Percentiles rank a stretch among this genome's conserved stretches.
phyloP scores from a whole-genome alignment of 768 basidiomycete species.

The Tylopilus felleus region DNA sequence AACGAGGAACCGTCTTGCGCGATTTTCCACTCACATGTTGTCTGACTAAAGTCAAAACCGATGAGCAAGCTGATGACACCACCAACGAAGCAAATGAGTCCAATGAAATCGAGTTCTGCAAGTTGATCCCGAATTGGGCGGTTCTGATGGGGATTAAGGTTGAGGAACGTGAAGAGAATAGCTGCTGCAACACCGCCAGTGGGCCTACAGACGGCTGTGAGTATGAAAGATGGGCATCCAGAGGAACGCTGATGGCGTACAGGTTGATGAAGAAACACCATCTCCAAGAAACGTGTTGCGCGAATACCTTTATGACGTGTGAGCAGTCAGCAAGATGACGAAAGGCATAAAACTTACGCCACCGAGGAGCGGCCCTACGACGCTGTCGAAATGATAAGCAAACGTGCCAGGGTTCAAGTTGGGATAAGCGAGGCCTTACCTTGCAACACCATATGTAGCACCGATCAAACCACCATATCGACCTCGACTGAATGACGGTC shows the following conservation, averaged over 20 bases:
- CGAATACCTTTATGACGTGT: constrained; percentile 44
- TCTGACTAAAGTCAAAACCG: constrained; percentile 71
- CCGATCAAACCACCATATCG: constrained; percentile 73
- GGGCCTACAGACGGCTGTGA: constrained; percentile 43
- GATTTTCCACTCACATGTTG: constrained; percentile 49
- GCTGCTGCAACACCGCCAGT: constrained; percentile 64
- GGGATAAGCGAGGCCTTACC: constrained; percentile 24
- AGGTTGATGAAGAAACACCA: constrained; percentile 84
- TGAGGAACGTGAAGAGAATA: constrained; percentile 69
- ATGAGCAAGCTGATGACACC: constrained; percentile 69
- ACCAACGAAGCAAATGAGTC: constrained; percentile 56
- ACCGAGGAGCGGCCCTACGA: constrained; percentile 78
- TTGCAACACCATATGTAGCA: constrained; percentile 74
- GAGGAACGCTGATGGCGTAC: constrained; percentile 34
- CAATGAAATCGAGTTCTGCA: constrained; percentile 69
- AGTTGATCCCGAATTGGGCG: constrained; percentile 56
- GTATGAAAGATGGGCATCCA: not conserved
- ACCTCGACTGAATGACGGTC: constrained; percentile 63
- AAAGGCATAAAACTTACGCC: constrained; percentile 49
- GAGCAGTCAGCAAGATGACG: not conserved
- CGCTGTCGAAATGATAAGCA: constrained; percentile 32
- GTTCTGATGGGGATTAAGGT: constrained; percentile 71
- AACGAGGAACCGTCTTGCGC: not conserved
- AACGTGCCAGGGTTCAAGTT: not conserved
- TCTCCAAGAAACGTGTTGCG: constrained; percentile 75